Evolutionary conservation across 2,329 filamentous ascomycete genomes (phyloP).

Genomic region (Aspergillus cejpii): DNA sequence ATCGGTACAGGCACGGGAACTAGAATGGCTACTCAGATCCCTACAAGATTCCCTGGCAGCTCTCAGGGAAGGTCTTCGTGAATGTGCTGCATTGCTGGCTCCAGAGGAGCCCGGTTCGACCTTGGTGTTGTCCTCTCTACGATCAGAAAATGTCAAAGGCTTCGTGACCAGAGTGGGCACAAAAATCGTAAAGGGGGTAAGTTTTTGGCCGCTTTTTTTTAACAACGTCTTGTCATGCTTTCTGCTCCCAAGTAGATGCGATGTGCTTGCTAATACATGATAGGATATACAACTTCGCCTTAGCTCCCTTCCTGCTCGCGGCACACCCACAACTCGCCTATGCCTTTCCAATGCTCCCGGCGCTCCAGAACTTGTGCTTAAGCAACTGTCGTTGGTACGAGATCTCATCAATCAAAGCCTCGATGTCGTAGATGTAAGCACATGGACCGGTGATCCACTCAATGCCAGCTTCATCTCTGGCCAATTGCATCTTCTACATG

Average conservation of each 20-base stretch:
- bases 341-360: conserved; percentile 48
- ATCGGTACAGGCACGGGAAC: conserved; percentile 47
- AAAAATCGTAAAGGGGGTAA: conserved; percentile 82
- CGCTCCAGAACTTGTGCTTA: conserved; percentile 55
- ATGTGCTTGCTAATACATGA: conserved; percentile 2
- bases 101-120: conserved; percentile 81
- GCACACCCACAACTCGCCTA: conserved; percentile 47
- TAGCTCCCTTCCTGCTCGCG: conserved; percentile 45
- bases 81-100: conserved; percentile 80
- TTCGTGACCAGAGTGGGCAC: conserved; percentile 84
- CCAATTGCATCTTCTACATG: conserved; percentile 53
- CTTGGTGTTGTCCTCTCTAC: conserved; percentile 76
- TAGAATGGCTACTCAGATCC: conserved; percentile 57
- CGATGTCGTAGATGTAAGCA: conserved; percentile 71
- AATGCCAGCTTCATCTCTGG: conserved; percentile 53
- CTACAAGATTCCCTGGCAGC: conserved; percentile 56
- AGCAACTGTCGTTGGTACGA: conserved; percentile 64
- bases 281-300: conserved; percentile 73
- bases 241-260: background rate
- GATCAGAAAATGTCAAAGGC: conserved; percentile 86
- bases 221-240: background rate
- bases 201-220: conserved; percentile 27
- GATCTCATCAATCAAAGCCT: conserved; percentile 75
- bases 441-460: conserved; percentile 61
- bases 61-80: conserved; percentile 67